phyloP scores from a whole-genome alignment of 2,329 filamentous ascomycete genomes.

The Talaromyces piceae region DNA sequence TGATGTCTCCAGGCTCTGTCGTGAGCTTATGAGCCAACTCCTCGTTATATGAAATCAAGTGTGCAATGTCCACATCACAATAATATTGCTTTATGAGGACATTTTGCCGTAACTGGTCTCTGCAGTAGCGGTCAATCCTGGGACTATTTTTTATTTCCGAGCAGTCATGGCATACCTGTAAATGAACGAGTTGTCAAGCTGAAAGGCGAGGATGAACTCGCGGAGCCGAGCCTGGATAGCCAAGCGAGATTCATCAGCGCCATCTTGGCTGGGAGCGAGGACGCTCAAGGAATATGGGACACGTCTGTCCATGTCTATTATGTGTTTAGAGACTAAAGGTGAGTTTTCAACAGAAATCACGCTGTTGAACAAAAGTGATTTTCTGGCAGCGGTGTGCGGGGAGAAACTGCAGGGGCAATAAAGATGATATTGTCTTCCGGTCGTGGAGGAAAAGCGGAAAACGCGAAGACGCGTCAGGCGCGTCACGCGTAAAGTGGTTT shows the following conservation, averaged over 20 bases:
- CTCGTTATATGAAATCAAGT: constrained; percentile 93
- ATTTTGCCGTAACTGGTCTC: constrained; percentile 93
- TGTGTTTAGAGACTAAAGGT: background rate
- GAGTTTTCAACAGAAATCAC: background rate
- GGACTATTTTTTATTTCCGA: background rate
- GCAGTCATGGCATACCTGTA: constrained; percentile 61
- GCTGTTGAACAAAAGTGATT: background rate
- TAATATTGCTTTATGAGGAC: constrained; percentile 89
- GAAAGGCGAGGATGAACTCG: constrained; percentile 87
- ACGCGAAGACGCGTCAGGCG: background rate
- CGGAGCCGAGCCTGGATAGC: constrained; percentile 73
- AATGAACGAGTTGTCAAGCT: constrained; percentile 88
- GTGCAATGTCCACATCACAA: constrained; percentile 92
- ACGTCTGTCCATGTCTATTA: constrained; percentile 67
- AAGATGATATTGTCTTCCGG: background rate
- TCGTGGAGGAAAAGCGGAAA: background rate
- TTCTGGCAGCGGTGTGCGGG: constrained; percentile 10
- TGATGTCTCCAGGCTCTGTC: constrained; percentile 84
- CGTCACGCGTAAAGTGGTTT: constrained; percentile 5
- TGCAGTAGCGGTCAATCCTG: constrained; percentile 27
- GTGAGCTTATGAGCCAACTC: constrained; percentile 84
- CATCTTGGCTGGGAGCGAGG: constrained; percentile 60
- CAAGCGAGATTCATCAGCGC: constrained; percentile 60
- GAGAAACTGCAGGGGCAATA: background rate
- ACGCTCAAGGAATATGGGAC: constrained; percentile 81